phyloP scores from a whole-genome alignment of 495 filamentous ascomycete species.

The Aspergillus nidulans region DNA sequence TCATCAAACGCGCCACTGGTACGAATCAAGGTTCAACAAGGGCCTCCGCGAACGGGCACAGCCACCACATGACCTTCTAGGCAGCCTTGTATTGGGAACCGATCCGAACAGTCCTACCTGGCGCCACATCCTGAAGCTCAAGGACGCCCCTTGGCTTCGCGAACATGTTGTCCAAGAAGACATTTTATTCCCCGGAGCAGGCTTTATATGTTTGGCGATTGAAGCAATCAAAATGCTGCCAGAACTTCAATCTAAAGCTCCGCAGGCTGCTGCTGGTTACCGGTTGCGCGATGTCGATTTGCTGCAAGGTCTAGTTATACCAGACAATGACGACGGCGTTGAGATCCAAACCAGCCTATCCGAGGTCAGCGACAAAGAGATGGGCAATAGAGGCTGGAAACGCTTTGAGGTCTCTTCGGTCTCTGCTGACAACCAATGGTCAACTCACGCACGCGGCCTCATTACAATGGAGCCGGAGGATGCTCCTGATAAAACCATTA shows the following conservation, averaged over 20 bases:
- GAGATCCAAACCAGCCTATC: not conserved
- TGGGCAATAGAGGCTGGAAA: not conserved
- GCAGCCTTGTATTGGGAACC: conserved; percentile 29
- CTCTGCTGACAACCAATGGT: not conserved
- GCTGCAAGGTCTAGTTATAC: conserved; percentile 25
- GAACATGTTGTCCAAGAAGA: conserved; percentile 29
- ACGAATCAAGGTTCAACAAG: conserved; percentile 20
- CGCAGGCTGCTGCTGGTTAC: conserved; percentile 13
- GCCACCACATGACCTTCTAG: conserved; percentile 40
- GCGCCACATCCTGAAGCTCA: conserved; percentile 40
- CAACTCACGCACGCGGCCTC: not conserved
- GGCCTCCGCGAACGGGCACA: conserved; percentile 41
- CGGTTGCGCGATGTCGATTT: conserved; percentile 31
- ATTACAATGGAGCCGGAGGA: not conserved
- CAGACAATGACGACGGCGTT: not conserved
- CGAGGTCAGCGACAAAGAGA: not conserved
- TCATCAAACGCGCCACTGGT: not conserved
- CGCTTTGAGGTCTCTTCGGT: not conserved
- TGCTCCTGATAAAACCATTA: not conserved
- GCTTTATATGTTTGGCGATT: not conserved
- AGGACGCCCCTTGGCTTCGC: conserved; percentile 42
- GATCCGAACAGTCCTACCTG: conserved; percentile 35
- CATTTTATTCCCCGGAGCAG: not conserved
- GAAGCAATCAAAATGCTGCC: not conserved
- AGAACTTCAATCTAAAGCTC: not conserved